A percentile compares a stretch with the other conserved stretches of the same genome.
Conservation (phyloP, 352 stramenopile species). For the Phytophthora ramorum region DNA sequence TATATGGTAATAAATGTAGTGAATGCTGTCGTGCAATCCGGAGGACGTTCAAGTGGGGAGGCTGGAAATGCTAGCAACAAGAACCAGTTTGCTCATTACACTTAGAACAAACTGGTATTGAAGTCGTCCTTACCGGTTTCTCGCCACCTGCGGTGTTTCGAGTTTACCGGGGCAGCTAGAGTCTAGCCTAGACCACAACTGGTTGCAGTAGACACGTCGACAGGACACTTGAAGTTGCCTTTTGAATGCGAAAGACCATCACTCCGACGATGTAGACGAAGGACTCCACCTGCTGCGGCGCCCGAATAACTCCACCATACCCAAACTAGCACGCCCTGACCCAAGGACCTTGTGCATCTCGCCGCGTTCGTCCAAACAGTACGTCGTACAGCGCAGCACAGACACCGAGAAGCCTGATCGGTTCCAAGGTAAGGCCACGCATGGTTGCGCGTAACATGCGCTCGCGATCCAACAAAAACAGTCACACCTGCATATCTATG, state of each 20-base stretch:
- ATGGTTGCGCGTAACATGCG: too few relatives aligned
- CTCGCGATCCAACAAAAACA: slow-evolving; percentile 30
- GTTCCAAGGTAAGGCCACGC: too few relatives aligned
- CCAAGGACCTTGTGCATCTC: not conserved
- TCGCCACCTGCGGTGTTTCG: not conserved
- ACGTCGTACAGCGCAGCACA: too few relatives aligned
- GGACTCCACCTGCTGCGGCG: too few relatives aligned
- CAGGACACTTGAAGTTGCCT: slow-evolving; percentile 30
- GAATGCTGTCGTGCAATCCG: slow-evolving; percentile 1
- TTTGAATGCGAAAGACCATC: slow-evolving; percentile 25
- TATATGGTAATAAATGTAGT: not conserved
- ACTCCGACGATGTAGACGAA: slow-evolving; percentile 19
- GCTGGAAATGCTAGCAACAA: too few relatives aligned
- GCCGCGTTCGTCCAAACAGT: slow-evolving; percentile 12
- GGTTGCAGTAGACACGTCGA: not conserved
- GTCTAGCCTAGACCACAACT: slow-evolving; percentile 22
- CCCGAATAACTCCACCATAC: too few relatives aligned
- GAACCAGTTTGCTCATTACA: too few relatives aligned
- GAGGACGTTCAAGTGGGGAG: not conserved
- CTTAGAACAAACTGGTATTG: not conserved
- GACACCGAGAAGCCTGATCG: too few relatives aligned
- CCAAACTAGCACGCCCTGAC: not conserved
- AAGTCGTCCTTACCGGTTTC: not conserved
- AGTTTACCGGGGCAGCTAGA: not conserved
- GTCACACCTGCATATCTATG: slow-evolving; percentile 20